Conservation (phyloP, 106 monocot species). For the Narthecium ossifragum region DNA sequence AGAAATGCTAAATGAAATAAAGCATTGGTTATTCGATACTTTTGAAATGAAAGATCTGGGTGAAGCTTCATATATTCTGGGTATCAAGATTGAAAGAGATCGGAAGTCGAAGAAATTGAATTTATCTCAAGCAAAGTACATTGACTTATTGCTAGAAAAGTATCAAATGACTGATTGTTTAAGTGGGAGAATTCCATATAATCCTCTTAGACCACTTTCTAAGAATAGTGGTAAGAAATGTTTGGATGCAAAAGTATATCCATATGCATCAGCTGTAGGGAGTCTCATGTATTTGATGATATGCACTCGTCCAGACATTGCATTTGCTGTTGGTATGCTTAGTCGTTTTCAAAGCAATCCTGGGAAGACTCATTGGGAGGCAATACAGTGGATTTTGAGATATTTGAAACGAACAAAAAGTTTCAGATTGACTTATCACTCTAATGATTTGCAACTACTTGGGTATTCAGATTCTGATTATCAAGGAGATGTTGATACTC, state of each 20-base stretch:
- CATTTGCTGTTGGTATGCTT: neutral
- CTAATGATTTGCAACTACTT: neutral
- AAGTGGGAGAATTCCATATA: neutral
- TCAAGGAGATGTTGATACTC: neutral
- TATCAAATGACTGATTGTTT: neutral
- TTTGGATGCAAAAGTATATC: neutral
- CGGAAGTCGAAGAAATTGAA: neutral
- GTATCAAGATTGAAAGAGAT: neutral
- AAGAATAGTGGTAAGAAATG: neutral
- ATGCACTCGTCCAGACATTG: neutral
- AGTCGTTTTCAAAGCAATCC: conserved; percentile 1
- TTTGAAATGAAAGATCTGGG: conserved; percentile 15
- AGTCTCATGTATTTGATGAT: neutral
- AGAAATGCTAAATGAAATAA: neutral
- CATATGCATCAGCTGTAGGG: neutral
- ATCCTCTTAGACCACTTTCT: neutral
- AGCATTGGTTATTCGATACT: neutral
- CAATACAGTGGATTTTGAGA: neutral
- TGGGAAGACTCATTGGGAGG: neutral
- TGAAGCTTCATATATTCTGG: neutral
- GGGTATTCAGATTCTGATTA: conserved; percentile 8
- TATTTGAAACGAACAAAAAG: neutral
- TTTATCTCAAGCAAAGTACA: neutral
- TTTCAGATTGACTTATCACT: neutral
- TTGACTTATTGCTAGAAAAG: neutral